A percentile compares a stretch with the other conserved stretches of the same genome.
Evolutionary conservation across 495 filamentous ascomycete genomes (phyloP).

Genomic region (Monascus purpureus): DNA sequence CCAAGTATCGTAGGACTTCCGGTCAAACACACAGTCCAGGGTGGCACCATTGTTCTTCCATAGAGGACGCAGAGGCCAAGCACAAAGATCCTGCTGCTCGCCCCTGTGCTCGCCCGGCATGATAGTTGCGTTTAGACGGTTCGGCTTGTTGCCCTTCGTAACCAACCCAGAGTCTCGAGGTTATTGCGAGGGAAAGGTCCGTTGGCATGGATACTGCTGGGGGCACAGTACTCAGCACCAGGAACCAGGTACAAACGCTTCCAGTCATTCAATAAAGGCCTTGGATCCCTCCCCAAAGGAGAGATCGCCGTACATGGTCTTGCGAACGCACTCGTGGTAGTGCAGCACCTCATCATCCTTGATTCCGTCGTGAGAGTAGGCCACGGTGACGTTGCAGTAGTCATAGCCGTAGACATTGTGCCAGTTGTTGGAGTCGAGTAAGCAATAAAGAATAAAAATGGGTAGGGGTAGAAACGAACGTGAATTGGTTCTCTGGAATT

Average conservation of each 20-base stretch:
- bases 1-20: slow-evolving; percentile 18
- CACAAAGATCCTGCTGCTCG: slow-evolving; percentile 25
- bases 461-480: too few species aligned
- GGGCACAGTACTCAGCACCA: slow-evolving; percentile 34
- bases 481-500: too few species aligned
- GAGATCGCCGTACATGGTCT: slow-evolving; percentile 31
- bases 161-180: slow-evolving; percentile 31
- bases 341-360: slow-evolving; percentile 23
- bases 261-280: slow-evolving; percentile 32
- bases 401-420: too few species aligned
- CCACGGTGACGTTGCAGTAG: slow-evolving; percentile 33
- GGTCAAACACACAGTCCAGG: slow-evolving; percentile 24
- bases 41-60: slow-evolving; percentile 18
- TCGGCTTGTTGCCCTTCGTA: slow-evolving; percentile 28
- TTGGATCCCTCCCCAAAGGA: slow-evolving; percentile 19
- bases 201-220: slow-evolving; percentile 24
- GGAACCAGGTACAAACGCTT: slow-evolving; percentile 39
- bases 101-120: slow-evolving; percentile 16
- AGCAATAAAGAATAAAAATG: too few species aligned
- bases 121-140: slow-evolving; percentile 21
- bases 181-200: slow-evolving; percentile 32
- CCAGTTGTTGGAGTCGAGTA: too few species aligned
- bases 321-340: slow-evolving; percentile 36
- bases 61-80: slow-evolving; percentile 32
- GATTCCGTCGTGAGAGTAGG: slow-evolving; percentile 26